Evolutionary conservation across 2,329 filamentous ascomycete genomes (phyloP).

Genomic region (Lecanicillium sp.): DNA sequence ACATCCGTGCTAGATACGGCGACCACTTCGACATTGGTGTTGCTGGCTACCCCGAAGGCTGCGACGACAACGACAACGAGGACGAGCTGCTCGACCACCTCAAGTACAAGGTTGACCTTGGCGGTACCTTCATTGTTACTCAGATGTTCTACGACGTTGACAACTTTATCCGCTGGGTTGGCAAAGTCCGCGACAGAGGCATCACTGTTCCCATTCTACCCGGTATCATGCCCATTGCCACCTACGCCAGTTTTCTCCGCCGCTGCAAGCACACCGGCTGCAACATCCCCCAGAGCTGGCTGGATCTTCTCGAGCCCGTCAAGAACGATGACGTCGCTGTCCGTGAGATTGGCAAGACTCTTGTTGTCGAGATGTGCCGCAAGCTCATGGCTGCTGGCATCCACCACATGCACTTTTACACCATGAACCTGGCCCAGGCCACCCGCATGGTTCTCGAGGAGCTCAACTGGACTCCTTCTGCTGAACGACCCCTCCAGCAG

Average conservation of each 20-base stretch:
- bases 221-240: constrained; percentile 85
- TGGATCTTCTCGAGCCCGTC: constrained; percentile 76
- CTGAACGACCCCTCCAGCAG: constrained; percentile 73
- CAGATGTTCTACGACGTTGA: constrained; percentile 99
- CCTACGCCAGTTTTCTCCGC: constrained; percentile 86
- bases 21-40: constrained; percentile 91
- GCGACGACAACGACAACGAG: constrained; percentile 85
- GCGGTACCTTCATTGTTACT: constrained; percentile 88
- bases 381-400: constrained; percentile 79
- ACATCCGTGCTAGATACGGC: constrained; percentile 68
- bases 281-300: constrained; percentile 74
- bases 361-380: constrained; percentile 86
- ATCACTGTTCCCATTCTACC: constrained; percentile 79
- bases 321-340: constrained; percentile 97
- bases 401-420: constrained; percentile 93
- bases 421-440: constrained; percentile 95
- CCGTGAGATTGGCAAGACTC: constrained; percentile 76
- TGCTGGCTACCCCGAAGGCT: constrained; percentile 92
- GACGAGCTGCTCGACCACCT: constrained; percentile 83
- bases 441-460: constrained; percentile 93
- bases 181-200: constrained; percentile 76
- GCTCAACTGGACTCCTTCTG: constrained; percentile 71
- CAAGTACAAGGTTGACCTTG: constrained; percentile 95
- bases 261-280: constrained; percentile 88
- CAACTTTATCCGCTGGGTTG: constrained; percentile 87